Base-by-base conservation (phyloP, 192 early-diverging fungal species). In the Chytriomyces sp. region DNA sequence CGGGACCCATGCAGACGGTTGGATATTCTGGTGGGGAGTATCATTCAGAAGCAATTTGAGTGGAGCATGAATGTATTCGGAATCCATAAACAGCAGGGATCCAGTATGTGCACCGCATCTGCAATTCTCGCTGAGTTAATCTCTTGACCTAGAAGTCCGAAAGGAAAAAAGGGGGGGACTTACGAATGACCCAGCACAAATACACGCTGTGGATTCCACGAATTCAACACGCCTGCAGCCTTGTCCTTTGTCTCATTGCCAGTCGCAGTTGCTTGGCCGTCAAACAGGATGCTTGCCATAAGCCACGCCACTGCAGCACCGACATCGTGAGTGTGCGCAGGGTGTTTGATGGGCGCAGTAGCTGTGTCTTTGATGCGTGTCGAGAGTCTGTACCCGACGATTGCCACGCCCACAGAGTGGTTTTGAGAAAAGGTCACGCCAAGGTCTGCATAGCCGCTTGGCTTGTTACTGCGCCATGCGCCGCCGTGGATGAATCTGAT, bases 101-200 rank as follows among this genome's bases (percentile, higher is more conserved):
- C 89, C 80, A 49, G 95, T 80, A 23, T 93, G 93, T 7, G 90
- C 96, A 48, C 94, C 96, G 92, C 93, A 72, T 95, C 93, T 7
- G 93, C 93, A 6, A 91, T 35, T 35, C 28, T 35, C 28, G 28
- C n/a, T n/a, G n/a, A n/a, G n/a, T n/a, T n/a, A n/a, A n/a, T 0
- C 2, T 2, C 0, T 1, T 71, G 47, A 48, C 78, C 72, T 1
- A 3, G 2, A 44, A 78, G 9, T 71, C 28, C 28, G 28, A 35
- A 35, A 35, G 28, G 2, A 35, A 35, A 35, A 35, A 35, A 35
- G 28, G 2, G 28, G 28, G 11, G 57, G 63, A 64, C 23, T 50
- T 28, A 20, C 5, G 67, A 20, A 60, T 63, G 45, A 11, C 59
- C 61, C 24, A 44, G 13, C 9, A 69, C 28, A 75, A 61, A 79